Conservation (phyloP, 371 early-diverging fungal species). For the Rhizopus delemar region DNA sequence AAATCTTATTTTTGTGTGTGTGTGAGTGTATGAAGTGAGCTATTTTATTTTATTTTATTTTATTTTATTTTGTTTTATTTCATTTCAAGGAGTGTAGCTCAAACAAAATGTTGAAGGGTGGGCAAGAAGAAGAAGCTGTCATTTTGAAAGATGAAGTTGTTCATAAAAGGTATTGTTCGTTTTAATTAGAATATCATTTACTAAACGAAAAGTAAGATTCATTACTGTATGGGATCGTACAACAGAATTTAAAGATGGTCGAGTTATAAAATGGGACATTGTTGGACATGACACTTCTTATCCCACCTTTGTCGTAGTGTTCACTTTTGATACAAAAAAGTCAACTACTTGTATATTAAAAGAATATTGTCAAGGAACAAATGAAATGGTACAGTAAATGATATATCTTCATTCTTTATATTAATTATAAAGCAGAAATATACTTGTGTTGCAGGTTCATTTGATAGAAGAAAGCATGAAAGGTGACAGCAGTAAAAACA, state of each 20-base stretch:
- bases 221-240: constrained; percentile 61
- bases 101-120: too few species aligned
- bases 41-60: constrained; percentile 7
- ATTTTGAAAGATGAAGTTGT: constrained; percentile 35
- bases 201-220: constrained; percentile 23
- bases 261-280: constrained; percentile 60
- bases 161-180: constrained; percentile 35
- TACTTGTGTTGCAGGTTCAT: constrained; percentile 61
- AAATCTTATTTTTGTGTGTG: neutral
- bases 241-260: constrained; percentile 56
- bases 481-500: constrained; percentile 22
- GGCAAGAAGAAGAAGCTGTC: constrained; percentile 43
- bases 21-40: neutral
- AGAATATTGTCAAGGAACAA: constrained; percentile 68
- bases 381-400: constrained; percentile 48
- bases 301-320: constrained; percentile 52
- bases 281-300: constrained; percentile 55
- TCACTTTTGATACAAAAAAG: constrained; percentile 54
- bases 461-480: constrained; percentile 58
- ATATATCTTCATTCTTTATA: neutral
- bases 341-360: constrained; percentile 60
- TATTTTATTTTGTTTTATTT: neutral
- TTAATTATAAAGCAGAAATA: constrained; percentile 42
- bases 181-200: neutral
- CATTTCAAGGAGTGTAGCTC: too few species aligned